These are phyloP conservation scores for Coemansia umbellata DNA, from an alignment of 192 early-diverging fungal genomes.

Conservation along the genomic window DNA sequence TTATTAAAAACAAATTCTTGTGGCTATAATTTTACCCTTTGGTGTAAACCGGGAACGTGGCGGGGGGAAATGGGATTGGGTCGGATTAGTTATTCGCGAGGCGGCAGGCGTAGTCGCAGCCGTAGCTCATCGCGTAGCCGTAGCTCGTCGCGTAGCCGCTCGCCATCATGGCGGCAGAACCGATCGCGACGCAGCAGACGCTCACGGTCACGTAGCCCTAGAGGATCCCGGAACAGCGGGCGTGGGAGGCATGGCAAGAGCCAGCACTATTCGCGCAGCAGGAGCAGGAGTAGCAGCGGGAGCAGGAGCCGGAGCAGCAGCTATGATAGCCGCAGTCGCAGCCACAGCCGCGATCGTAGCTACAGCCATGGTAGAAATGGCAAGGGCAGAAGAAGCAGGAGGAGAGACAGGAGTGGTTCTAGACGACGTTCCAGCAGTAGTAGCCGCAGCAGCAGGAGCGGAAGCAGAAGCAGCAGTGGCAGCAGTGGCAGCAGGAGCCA, in stretches of 20 bases:
- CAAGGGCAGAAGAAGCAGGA: constrained; percentile 2
- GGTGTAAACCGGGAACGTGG: background rate
- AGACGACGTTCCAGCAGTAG: background rate
- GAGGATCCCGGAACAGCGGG: background rate
- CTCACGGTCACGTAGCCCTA: constrained; percentile 5
- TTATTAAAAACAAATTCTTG: too few relatives aligned
- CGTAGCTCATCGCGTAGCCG: constrained; percentile 12
- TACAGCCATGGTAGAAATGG: background rate
- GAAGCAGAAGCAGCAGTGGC: background rate
- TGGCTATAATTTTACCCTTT: too few relatives aligned
- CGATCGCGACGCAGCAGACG: constrained; percentile 12
- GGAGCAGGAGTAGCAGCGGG: constrained; percentile 6
- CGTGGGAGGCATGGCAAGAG: background rate
- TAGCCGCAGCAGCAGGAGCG: background rate
- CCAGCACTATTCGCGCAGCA: background rate
- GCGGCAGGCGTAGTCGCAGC: constrained; percentile 8
- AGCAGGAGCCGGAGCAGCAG: background rate
- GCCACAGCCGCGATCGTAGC: background rate
- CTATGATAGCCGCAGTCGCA: background rate
- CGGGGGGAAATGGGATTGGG: too few relatives aligned
- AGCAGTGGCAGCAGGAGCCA: constrained; percentile 2
- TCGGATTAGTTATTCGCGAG: background rate
- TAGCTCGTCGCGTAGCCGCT: constrained; percentile 12
- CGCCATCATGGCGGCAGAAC: constrained; percentile 4
- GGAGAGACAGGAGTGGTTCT: constrained; percentile 1